Base-by-base conservation (phyloP, 768 basidiomycete genomes). In the Amanita subjunquillea region DNA sequence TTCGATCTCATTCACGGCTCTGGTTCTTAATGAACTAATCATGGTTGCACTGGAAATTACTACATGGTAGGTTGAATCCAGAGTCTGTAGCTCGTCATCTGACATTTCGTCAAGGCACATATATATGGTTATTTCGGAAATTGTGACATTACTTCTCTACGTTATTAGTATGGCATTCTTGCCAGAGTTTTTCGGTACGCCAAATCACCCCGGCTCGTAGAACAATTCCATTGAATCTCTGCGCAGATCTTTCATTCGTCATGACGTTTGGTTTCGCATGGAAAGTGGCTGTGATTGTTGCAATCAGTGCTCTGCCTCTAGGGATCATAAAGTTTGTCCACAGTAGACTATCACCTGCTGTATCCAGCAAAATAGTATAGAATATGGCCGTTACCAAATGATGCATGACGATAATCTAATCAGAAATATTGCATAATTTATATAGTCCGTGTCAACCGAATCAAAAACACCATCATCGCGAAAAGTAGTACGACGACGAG, bases 21-120 rank as follows among this genome's bases (percentile, higher is more conserved):
- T 98, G 53, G 82, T 99, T 57, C 72, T 98, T 27, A 99, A 99
- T 64, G 96, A 98, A 64, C 80, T 99, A 48, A 92, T 98, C 69
- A 99, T 98, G 96, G 96, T 98, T 43, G 93, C 94, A 2, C 67
- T 98, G 59, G 94, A 98, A 68, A 93, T 98, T 54, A 98, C 94
- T 3, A 97, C 91, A 56, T 99, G 95, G 95, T 91, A 60, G 51
- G 72, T 59, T 25, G 42, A 43, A 48, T 7, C 36, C 25, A 7
- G 15, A n/a, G 37, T 38, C 58, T 45, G 10, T 17, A 0, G 27
- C 15, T 32, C 2, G 10, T 43, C 7, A 13, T 6, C 50, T 48
- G 25, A 48, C 22, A 25, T 56, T 29, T 36, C 41, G 34, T 43
- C 37, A 54, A 93, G 91, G 92, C 96, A 99, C 68, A 61, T 82